Evolutionary conservation across 306 rosid genomes (phyloP).

Genomic region (Citrullus mucosospermus): DNA sequence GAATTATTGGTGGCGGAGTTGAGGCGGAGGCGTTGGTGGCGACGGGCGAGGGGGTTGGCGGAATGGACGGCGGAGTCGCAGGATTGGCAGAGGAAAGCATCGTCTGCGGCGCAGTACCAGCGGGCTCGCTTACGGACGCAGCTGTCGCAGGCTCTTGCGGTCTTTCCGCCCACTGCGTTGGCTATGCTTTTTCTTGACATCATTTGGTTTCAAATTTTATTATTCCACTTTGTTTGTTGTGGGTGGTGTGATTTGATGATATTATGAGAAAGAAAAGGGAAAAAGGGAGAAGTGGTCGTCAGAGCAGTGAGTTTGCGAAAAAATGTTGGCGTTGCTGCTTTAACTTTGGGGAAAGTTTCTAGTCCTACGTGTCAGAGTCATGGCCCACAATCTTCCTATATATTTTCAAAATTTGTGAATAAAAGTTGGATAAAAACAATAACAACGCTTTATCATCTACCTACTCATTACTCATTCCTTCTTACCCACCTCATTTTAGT

Average conservation of each 20-base stretch:
- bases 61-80: slow-evolving; percentile 87
- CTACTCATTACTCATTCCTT: neutral
- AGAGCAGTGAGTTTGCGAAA: neutral
- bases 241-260: too few relatives aligned
- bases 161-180: slow-evolving; percentile 56
- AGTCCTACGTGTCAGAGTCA: neutral
- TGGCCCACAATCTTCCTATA: neutral
- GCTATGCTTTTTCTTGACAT: slow-evolving; percentile 27
- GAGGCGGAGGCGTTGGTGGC: slow-evolving; percentile 61
- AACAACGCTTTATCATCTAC: neutral
- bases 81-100: slow-evolving; percentile 75
- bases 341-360: neutral
- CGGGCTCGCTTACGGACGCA: slow-evolving; percentile 74
- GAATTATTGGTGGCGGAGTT: slow-evolving; percentile 21
- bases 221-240: too few relatives aligned
- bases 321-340: neutral
- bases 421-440: too few relatives aligned
- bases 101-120: slow-evolving; percentile 96
- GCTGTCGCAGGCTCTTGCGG: slow-evolving; percentile 82
- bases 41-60: slow-evolving; percentile 56
- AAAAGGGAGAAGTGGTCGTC: neutral
- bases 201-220: slow-evolving; percentile 2
- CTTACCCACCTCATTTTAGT: too few relatives aligned
- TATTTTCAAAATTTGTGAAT: too few relatives aligned
- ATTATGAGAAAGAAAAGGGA: neutral